These are phyloP conservation scores for Phytopythium oedochilum DNA, from an alignment of 352 stramenopile species.

Conservation along the genomic window DNA sequence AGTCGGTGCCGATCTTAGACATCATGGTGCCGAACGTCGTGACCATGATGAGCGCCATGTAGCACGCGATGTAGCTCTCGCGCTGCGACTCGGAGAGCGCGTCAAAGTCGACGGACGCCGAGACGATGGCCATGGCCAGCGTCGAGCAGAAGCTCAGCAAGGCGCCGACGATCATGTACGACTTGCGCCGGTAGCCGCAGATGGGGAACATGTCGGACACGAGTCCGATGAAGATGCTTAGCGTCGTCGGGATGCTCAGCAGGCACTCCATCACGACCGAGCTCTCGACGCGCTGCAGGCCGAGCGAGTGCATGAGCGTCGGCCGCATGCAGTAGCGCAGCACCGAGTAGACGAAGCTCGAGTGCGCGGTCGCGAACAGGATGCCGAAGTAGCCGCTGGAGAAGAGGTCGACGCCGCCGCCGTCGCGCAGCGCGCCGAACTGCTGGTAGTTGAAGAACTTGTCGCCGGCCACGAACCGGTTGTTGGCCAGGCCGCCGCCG, in stretches of 20 bases:
- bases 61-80: constrained; percentile 37
- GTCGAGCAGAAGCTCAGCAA: constrained; percentile 50
- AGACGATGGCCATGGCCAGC: constrained; percentile 46
- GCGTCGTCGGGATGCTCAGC: constrained; percentile 83
- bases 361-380: constrained; percentile 46
- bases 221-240: constrained; percentile 84
- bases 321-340: constrained; percentile 63
- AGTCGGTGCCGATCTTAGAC: constrained; percentile 81
- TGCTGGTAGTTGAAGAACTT: constrained; percentile 69
- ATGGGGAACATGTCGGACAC: constrained; percentile 87
- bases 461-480: constrained; percentile 41
- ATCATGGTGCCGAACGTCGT: constrained; percentile 80
- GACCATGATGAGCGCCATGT: constrained; percentile 69
- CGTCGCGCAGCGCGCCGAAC: constrained; percentile 58
- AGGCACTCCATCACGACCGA: constrained; percentile 62
- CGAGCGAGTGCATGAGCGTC: constrained; percentile 62
- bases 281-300: constrained; percentile 45
- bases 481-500: constrained; percentile 22
- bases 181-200: constrained; percentile 81
- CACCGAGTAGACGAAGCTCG: constrained; percentile 55
- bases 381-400: constrained; percentile 50
- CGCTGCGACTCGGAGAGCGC: constrained; percentile 16
- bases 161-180: constrained; percentile 86
- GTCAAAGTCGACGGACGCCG: constrained; percentile 33
- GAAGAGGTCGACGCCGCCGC: constrained; percentile 58